phyloP scores from a whole-genome alignment of 805 yeast genomes.

The Pichia sporocuriosa region DNA sequence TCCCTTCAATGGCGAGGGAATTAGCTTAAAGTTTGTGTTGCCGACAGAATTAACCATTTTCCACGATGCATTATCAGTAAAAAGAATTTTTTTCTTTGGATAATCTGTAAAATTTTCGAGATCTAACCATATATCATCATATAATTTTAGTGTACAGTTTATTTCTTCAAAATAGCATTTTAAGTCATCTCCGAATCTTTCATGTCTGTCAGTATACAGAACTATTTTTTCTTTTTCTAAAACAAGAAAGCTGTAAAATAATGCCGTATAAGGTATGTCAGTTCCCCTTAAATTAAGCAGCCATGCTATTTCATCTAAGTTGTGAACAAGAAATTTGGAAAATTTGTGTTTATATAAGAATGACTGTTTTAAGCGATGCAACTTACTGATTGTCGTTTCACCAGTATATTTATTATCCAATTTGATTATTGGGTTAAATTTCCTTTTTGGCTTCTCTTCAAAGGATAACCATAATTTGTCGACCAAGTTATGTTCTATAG shows the following conservation, averaged over 20 bases:
- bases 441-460: conserved; percentile 57
- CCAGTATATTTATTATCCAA: conserved; percentile 59
- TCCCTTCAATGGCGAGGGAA: conserved; percentile 52
- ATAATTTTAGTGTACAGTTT: conserved; percentile 38
- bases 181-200: conserved; percentile 33
- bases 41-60: conserved; percentile 48
- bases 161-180: conserved; percentile 35
- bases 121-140: conserved; percentile 40
- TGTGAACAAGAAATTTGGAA: conserved; percentile 33
- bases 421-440: conserved; percentile 41
- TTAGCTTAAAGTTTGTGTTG: conserved; percentile 32
- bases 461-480: conserved; percentile 44
- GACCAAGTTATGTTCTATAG: conserved; percentile 42
- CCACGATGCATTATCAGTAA: conserved; percentile 63
- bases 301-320: conserved; percentile 89
- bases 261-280: conserved; percentile 50
- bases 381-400: conserved; percentile 50
- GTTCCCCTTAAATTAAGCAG: conserved; percentile 65
- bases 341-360: conserved; percentile 30
- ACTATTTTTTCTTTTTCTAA: conserved; percentile 30
- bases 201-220: conserved; percentile 37
- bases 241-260: conserved; percentile 44
- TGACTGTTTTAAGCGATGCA: conserved; percentile 36
- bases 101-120: conserved; percentile 32
- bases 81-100: conserved; percentile 32